phyloP scores from a whole-genome alignment of 2,329 filamentous ascomycete genomes.

The Pseudogymnoascus sp. region DNA sequence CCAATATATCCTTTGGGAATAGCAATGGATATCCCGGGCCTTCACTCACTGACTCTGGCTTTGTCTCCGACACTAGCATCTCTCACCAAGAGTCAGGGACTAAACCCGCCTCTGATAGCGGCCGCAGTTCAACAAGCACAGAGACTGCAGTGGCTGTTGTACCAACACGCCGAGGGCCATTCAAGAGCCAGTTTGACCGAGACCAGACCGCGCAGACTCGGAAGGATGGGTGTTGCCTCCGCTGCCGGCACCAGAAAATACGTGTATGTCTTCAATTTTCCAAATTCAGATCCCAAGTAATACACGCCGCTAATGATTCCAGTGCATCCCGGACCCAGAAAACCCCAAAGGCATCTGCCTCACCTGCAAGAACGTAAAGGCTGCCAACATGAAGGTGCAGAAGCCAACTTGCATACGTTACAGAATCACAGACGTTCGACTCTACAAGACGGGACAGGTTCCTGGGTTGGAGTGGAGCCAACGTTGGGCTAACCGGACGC shows the following conservation, averaged over 20 bases:
- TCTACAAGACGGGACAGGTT: conserved; percentile 52
- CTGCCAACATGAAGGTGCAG: conserved; percentile 41
- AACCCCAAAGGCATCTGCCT: conserved; percentile 42
- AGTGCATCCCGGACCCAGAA: conserved; percentile 46
- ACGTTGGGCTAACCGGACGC: conserved; percentile 49
- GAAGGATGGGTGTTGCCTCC: conserved; percentile 50
- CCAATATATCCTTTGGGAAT: background rate
- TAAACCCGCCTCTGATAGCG: background rate
- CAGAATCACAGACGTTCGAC: conserved; percentile 49
- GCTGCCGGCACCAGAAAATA: conserved; percentile 55
- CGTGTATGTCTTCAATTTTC: conserved; percentile 37
- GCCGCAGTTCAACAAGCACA: background rate
- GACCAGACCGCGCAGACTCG: conserved; percentile 49
- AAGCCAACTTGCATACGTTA: conserved; percentile 51
- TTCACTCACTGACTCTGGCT: background rate
- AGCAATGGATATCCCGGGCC: background rate
- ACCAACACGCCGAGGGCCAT: conserved; percentile 38
- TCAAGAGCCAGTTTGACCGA: conserved; percentile 43
- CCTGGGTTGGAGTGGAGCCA: conserved; percentile 51
- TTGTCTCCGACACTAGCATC: background rate
- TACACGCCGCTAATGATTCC: background rate
- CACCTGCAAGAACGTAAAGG: conserved; percentile 36
- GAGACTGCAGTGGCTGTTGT: background rate
- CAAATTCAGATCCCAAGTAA: background rate
- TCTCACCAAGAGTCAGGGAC: background rate